These are phyloP conservation scores for Xerocomus minutiporus DNA, from an alignment of 1,284 basidiomycete genomes.

Conservation along the genomic window DNA sequence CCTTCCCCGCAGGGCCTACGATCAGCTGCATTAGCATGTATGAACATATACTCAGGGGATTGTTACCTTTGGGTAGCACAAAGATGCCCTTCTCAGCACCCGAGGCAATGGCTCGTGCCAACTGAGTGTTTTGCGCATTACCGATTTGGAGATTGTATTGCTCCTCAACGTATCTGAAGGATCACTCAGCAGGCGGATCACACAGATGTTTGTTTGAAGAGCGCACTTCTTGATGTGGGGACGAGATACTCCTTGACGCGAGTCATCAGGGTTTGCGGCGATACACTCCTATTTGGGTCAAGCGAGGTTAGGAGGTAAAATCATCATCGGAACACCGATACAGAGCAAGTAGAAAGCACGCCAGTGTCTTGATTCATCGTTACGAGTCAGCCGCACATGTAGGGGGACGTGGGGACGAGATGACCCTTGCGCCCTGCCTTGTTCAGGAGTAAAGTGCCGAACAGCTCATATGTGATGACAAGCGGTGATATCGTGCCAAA, in stretches of 20 bases:
- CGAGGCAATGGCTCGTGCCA: constrained; percentile 75
- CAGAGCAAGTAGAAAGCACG: background rate
- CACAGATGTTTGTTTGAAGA: constrained; percentile 6
- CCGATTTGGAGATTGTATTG: constrained; percentile 77
- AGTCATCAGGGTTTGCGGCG: constrained; percentile 67
- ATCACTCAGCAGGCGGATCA: constrained; percentile 13
- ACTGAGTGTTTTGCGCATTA: constrained; percentile 73
- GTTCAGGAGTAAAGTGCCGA: constrained; percentile 31
- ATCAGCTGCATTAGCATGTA: constrained; percentile 7
- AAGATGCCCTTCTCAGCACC: constrained; percentile 81
- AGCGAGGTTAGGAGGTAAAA: constrained; percentile 19
- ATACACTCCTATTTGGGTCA: constrained; percentile 69
- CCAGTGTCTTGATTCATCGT: constrained; percentile 3
- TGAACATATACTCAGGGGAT: constrained; percentile 2
- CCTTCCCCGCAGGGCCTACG: constrained; percentile 70
- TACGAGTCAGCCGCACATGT: constrained; percentile 12
- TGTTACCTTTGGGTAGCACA: constrained; percentile 78
- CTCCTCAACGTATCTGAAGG: constrained; percentile 67
- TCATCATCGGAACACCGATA: constrained; percentile 4
- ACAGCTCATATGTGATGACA: constrained; percentile 9
- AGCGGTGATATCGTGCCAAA: constrained; percentile 3
- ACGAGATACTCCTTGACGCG: constrained; percentile 82
- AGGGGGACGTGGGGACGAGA: constrained; percentile 6
- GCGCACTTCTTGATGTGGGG: constrained; percentile 87
- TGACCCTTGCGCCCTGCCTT: constrained; percentile 42